Conservation (phyloP, 192 early-diverging fungal genomes). For the Polychytrium aggregatum region DNA sequence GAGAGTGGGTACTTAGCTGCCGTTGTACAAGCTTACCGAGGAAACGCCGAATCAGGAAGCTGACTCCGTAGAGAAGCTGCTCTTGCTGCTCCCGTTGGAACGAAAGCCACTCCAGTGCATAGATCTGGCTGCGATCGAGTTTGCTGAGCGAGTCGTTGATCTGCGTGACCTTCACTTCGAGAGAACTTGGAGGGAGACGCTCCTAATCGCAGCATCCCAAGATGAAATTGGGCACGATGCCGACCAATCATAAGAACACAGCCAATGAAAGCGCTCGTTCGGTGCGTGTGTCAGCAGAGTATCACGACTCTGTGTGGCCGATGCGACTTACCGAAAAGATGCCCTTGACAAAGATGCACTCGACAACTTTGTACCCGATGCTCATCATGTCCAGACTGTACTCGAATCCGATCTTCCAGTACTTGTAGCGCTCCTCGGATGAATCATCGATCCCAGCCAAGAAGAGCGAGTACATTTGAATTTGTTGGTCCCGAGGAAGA, state of each 20-base stretch:
- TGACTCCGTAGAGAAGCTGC: conserved; percentile 29
- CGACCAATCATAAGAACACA: too few species aligned
- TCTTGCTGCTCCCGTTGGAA: conserved; percentile 27
- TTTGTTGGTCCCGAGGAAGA: conserved; percentile 29
- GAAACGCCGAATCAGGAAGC: conserved; percentile 38
- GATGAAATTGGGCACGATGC: too few species aligned
- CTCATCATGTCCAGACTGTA: conserved; percentile 27
- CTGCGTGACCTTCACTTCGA: background rate
- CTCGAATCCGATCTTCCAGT: conserved; percentile 16
- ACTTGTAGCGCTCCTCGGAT: conserved; percentile 13
- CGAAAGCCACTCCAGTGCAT: conserved; percentile 49
- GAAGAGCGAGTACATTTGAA: conserved; percentile 36
- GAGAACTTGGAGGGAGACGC: too few species aligned
- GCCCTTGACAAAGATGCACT: background rate
- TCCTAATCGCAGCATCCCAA: too few species aligned
- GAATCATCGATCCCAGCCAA: conserved; percentile 18
- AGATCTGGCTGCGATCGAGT: conserved; percentile 22
- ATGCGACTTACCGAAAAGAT: background rate
- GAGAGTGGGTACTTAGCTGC: too few species aligned
- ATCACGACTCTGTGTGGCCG: too few species aligned
- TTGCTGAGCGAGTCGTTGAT: conserved; percentile 2
- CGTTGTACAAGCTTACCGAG: conserved; percentile 15
- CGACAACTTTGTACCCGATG: conserved; percentile 5
- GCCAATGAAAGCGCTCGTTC: too few species aligned
- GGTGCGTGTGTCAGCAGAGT: too few species aligned